A percentile compares a stretch with the other conserved stretches of the same genome.
phyloP scores from a whole-genome alignment of 2,329 filamentous ascomycete genomes.

The Daldinia eschscholtzii region DNA sequence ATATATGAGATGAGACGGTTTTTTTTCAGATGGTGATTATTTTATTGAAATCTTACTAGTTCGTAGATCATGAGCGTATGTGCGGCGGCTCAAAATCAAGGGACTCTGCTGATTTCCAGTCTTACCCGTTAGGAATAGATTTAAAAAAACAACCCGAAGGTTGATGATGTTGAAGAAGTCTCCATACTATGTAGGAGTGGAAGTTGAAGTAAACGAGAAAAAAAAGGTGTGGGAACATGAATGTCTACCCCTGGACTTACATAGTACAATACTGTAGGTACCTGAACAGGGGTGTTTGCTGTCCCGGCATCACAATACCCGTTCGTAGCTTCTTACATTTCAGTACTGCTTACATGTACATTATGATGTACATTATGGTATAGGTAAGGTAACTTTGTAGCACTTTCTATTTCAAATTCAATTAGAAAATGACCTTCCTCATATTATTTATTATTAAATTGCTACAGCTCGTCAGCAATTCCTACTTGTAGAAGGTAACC shows the following conservation, averaged over 20 bases:
- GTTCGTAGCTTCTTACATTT: constrained; percentile 12
- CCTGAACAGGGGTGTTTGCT: constrained; percentile 7
- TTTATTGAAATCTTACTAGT: constrained; percentile 3
- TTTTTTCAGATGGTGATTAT: not conserved
- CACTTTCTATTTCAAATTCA: not conserved
- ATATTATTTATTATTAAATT: not conserved
- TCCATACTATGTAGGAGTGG: not conserved
- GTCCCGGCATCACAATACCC: constrained; percentile 9
- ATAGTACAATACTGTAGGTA: not conserved
- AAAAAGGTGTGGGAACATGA: constrained; percentile 22
- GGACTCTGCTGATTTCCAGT: not conserved
- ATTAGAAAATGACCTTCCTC: not conserved
- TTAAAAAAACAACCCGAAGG: not conserved
- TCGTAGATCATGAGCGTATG: not conserved
- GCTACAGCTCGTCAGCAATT: not conserved
- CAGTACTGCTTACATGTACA: constrained; percentile 1
- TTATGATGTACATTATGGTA: no score
- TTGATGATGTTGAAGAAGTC: constrained; percentile 5
- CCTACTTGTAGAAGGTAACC: not conserved
- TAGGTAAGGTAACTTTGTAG: no score
- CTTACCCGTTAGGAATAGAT: not conserved
- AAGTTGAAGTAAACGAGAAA: not conserved
- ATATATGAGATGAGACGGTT: not conserved
- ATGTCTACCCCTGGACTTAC: constrained; percentile 8
- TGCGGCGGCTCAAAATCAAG: not conserved